Conservation (phyloP, 2,329 filamentous ascomycete species). For the Cladophialophora exuberans region DNA sequence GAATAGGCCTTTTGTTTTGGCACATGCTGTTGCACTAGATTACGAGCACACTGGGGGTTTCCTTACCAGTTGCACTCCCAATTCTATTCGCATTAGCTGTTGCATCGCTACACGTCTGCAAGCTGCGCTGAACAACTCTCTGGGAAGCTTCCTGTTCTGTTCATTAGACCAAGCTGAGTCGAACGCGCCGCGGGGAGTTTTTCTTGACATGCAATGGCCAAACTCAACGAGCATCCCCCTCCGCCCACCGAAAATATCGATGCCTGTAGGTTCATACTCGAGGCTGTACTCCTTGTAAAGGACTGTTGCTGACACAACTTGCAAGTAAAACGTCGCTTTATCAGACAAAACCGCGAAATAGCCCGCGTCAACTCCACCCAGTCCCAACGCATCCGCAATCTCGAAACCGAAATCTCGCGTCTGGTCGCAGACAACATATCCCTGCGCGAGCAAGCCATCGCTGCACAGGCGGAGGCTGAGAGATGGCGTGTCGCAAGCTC, state of each 20-base stretch:
- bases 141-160: too few relatives aligned
- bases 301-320: background rate
- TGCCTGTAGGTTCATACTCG: constrained; percentile 44
- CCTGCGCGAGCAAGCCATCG: constrained; percentile 62
- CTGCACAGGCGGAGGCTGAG: constrained; percentile 58
- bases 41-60: background rate
- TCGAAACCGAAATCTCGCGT: constrained; percentile 65
- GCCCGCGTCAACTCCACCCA: constrained; percentile 67
- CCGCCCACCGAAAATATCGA: constrained; percentile 52
- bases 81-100: constrained; percentile 1
- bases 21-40: background rate
- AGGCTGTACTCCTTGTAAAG: background rate
- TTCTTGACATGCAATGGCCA: constrained; percentile 47
- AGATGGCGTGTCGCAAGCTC: constrained; percentile 48
- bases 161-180: too few relatives aligned
- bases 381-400: constrained; percentile 64
- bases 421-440: constrained; percentile 64
- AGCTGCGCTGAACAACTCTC: too few relatives aligned
- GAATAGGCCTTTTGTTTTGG: constrained; percentile 12
- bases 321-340: constrained; percentile 66
- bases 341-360: constrained; percentile 69
- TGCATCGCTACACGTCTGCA: background rate
- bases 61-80: background rate
- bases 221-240: constrained; percentile 50
- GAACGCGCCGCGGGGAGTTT: too few relatives aligned